Conservation (phyloP, 2,329 filamentous ascomycete species). For the Sphaerostilbella broomeana region DNA sequence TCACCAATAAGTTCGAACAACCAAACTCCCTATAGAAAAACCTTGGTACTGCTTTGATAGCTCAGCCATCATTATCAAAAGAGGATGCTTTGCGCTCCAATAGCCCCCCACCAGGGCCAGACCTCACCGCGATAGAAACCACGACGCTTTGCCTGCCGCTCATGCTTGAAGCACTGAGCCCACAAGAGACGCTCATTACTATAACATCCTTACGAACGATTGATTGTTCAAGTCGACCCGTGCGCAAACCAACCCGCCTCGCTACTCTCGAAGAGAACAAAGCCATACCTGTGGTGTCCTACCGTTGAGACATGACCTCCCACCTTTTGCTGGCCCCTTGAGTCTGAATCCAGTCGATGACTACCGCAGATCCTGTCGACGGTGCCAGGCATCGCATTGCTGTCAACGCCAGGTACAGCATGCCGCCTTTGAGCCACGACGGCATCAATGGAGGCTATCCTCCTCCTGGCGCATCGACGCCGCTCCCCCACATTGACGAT, state of each 20-base stretch:
- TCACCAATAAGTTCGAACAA: background rate
- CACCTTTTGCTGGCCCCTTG: background rate
- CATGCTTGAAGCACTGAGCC: slow-evolving; percentile 9
- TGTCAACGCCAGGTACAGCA: slow-evolving; percentile 24
- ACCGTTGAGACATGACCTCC: slow-evolving; percentile 2
- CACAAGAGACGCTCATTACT: slow-evolving; percentile 4
- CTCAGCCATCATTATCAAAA: slow-evolving; percentile 5
- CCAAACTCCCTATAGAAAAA: background rate
- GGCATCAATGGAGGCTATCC: slow-evolving; percentile 23
- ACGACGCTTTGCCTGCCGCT: slow-evolving; percentile 2
- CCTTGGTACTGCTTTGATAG: background rate
- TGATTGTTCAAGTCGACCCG: background rate
- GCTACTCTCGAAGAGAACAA: background rate
- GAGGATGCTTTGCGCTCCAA: slow-evolving; percentile 11
- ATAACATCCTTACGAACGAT: background rate
- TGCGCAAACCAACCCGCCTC: slow-evolving; percentile 1
- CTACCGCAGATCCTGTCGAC: slow-evolving; percentile 15
- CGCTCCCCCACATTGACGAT: slow-evolving; percentile 49
- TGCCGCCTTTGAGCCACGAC: slow-evolving; percentile 22
- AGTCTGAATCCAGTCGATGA: too few relatives aligned
- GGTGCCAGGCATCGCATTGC: slow-evolving; percentile 26
- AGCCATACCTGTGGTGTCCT: slow-evolving; percentile 1
- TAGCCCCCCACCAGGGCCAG: slow-evolving; percentile 11
- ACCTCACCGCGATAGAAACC: slow-evolving; percentile 7
- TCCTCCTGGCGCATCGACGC: slow-evolving; percentile 22